phyloP scores from a whole-genome alignment of 306 rosid species.

The Castanea sativa region DNA sequence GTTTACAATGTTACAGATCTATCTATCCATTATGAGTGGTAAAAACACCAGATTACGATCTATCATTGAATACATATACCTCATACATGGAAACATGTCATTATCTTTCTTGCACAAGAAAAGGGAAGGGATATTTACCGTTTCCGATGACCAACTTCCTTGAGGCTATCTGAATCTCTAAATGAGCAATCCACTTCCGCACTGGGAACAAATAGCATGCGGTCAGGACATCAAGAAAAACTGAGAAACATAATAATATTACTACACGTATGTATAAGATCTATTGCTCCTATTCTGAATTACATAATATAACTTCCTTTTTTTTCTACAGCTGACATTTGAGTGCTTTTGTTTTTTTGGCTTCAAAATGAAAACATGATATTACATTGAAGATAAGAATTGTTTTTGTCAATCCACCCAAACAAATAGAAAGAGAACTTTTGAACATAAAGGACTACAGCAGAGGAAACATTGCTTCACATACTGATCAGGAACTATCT shows the following conservation, averaged over 20 bases:
- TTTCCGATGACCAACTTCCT: too few relatives aligned
- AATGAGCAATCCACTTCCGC: constrained; percentile 52
- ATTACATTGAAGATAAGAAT: neutral
- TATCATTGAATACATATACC: too few relatives aligned
- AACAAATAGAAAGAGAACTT: neutral
- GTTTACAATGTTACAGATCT: too few relatives aligned
- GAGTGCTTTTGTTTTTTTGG: neutral
- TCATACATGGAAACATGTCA: too few relatives aligned
- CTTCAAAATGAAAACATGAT: neutral
- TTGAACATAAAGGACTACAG: neutral
- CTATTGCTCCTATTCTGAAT: neutral
- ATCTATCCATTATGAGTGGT: too few relatives aligned
- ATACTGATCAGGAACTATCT: neutral
- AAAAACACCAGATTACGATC: too few relatives aligned
- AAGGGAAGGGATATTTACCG: too few relatives aligned
- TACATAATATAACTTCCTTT: neutral
- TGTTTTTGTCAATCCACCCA: neutral
- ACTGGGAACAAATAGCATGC: constrained; percentile 32
- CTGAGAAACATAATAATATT: neutral
- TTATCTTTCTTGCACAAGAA: too few relatives aligned
- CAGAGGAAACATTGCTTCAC: neutral
- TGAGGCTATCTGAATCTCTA: constrained; percentile 36
- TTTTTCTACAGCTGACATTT: neutral
- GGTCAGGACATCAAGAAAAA: constrained; percentile 4
- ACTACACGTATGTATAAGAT: neutral